phyloP scores from a whole-genome alignment of 202 grass and related monocot species.

The Brachypodium distachyon region DNA sequence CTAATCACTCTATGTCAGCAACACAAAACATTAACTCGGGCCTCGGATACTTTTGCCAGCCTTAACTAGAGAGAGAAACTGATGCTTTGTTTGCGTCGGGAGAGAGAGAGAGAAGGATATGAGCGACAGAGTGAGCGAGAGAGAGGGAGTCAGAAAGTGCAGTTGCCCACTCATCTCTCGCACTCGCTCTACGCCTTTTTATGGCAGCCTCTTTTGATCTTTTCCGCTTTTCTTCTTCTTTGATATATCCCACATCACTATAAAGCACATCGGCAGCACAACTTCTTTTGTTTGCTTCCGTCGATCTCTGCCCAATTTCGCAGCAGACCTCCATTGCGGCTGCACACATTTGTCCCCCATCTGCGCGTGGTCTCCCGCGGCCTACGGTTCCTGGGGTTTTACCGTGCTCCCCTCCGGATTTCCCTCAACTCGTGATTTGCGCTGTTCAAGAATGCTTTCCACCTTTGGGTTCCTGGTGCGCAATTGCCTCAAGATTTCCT shows the following conservation, averaged over 20 bases:
- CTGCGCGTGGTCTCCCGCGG: too few species aligned
- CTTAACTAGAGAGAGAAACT: background rate
- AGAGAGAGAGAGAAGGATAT: background rate
- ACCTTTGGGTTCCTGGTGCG: background rate
- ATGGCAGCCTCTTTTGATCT: constrained; percentile 30
- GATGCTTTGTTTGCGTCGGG: background rate
- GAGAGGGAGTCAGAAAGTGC: background rate
- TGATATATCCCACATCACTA: constrained; percentile 13
- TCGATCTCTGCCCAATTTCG: background rate
- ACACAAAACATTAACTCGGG: too few species aligned
- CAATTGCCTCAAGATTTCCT: background rate
- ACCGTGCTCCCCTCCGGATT: background rate
- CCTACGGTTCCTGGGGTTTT: background rate
- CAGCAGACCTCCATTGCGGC: constrained; percentile 1
- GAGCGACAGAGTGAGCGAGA: background rate
- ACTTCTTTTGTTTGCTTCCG: background rate
- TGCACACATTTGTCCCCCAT: constrained; percentile 4
- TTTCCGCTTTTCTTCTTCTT: constrained; percentile 10
- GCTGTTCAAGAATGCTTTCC: background rate
- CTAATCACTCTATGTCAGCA: too few species aligned
- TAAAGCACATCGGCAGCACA: background rate
- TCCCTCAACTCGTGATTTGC: background rate
- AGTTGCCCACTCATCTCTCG: constrained; percentile 29
- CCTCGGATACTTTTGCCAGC: too few species aligned
- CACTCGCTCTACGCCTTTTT: constrained; percentile 34